Percentiles rank a stretch among this genome's conserved stretches.
phyloP scores from a whole-genome alignment of 225 moss, liverwort and hornwort genomes.

The Polytrichum formosum region DNA sequence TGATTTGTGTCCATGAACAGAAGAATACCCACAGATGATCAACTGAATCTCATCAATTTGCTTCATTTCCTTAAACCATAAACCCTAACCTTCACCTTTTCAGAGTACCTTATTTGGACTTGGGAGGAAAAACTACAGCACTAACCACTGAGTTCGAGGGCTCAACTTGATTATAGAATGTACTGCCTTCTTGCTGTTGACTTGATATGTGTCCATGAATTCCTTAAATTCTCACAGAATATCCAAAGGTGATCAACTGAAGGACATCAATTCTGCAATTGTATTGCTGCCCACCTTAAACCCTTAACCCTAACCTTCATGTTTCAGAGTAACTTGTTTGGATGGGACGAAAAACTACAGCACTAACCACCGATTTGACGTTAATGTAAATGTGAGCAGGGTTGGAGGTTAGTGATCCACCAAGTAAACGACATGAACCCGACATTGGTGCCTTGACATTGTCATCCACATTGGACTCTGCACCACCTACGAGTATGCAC shows the following conservation, averaged over 20 bases:
- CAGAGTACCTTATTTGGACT: neutral
- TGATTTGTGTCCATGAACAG: neutral
- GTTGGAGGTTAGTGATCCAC: slow-evolving; percentile 62
- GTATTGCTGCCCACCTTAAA: neutral
- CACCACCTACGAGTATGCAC: slow-evolving; percentile 33
- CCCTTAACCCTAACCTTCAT: neutral
- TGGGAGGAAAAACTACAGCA: neutral
- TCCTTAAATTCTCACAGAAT: neutral
- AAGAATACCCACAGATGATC: too few relatives aligned
- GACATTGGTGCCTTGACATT: slow-evolving; percentile 41
- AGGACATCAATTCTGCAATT: neutral
- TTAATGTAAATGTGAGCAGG: slow-evolving; percentile 26
- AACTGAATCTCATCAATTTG: neutral
- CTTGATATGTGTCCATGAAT: neutral
- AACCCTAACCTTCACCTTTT: neutral
- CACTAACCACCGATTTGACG: slow-evolving; percentile 6
- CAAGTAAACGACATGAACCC: slow-evolving; percentile 54
- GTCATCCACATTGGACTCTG: slow-evolving; percentile 23
- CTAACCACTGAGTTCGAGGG: neutral
- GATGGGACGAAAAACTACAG: neutral
- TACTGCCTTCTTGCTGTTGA: neutral
- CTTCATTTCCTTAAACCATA: neutral
- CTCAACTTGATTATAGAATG: neutral
- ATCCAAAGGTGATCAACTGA: too few relatives aligned
- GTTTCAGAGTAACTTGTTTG: neutral